Conservation (phyloP, 495 filamentous ascomycete genomes). For the Amorphotheca resinae region DNA sequence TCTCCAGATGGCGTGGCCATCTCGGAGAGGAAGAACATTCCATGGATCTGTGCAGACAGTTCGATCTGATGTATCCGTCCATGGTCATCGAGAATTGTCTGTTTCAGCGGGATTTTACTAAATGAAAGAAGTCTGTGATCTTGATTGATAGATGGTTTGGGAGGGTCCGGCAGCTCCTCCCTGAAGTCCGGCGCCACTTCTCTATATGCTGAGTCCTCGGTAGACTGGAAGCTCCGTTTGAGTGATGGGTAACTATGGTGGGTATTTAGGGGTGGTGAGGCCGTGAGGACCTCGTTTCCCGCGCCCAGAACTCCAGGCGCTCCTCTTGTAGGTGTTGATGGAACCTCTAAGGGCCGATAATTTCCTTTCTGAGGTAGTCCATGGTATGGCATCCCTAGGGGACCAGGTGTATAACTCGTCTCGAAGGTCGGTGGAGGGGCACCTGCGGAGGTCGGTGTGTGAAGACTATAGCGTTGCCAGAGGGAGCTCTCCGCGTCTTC, state of each 20-base stretch:
- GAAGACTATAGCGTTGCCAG: constrained; percentile 21
- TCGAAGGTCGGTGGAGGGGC: constrained; percentile 13
- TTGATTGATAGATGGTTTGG: constrained; percentile 39
- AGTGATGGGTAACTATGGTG: constrained; percentile 42
- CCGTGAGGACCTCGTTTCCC: constrained; percentile 6
- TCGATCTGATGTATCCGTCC: constrained; percentile 43
- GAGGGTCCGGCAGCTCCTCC: constrained; percentile 27
- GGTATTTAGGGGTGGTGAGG: constrained; percentile 15
- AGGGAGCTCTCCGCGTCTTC: constrained; percentile 18
- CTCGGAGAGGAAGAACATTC: constrained; percentile 94
- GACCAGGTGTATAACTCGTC: constrained; percentile 6
- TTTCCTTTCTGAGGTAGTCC: constrained; percentile 11
- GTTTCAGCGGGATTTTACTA: constrained; percentile 38
- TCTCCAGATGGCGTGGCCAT: constrained; percentile 55
- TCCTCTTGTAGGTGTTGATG: constrained; percentile 12
- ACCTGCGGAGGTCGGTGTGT: constrained; percentile 3
- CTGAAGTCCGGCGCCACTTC: constrained; percentile 42
- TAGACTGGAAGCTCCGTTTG: constrained; percentile 31
- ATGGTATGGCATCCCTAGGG: constrained; percentile 11
- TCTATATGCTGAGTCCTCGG: constrained; percentile 31
- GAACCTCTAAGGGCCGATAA: constrained; percentile 19
- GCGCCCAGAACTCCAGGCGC: constrained; percentile 2
- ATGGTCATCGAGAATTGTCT: constrained; percentile 41
- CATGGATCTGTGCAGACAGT: constrained; percentile 75
- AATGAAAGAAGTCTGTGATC: constrained; percentile 46